Evolutionary conservation across 352 stramenopile genomes (phyloP).

Genomic region (Plasmopara viticola): DNA sequence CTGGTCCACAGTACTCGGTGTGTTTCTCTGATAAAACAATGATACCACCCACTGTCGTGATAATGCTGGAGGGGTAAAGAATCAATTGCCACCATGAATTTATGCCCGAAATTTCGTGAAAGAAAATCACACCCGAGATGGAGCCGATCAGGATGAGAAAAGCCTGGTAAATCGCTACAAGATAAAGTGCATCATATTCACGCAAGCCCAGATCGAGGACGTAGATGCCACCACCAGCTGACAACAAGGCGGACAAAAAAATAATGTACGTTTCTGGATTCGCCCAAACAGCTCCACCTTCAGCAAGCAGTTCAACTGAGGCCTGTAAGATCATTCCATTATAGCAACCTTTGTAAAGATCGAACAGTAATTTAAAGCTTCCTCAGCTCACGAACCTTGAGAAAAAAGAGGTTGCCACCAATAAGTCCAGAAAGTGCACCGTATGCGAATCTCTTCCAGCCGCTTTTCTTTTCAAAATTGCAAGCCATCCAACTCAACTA

Average conservation of each 20-base stretch:
- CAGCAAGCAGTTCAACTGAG: conserved; percentile 70
- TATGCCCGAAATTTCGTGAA: conserved; percentile 81
- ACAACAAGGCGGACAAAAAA: conserved; percentile 50
- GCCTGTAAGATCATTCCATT: conserved; percentile 30
- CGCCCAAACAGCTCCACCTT: conserved; percentile 64
- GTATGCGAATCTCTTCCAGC: conserved; percentile 74
- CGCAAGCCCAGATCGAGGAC: conserved; percentile 65
- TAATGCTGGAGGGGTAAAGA: conserved; percentile 72
- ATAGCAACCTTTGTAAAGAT: neutral
- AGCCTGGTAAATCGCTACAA: conserved; percentile 81
- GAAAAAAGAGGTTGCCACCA: conserved; percentile 82
- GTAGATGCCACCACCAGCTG: conserved; percentile 73
- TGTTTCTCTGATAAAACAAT: conserved; percentile 81
- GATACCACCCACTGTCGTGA: conserved; percentile 71
- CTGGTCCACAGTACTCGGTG: conserved; percentile 41
- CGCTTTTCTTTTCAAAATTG: conserved; percentile 53
- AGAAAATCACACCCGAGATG: conserved; percentile 83
- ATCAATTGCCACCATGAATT: conserved; percentile 73
- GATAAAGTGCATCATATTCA: conserved; percentile 83
- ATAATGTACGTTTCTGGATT: conserved; percentile 72
- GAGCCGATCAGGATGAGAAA: conserved; percentile 83
- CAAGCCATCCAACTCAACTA: conserved; percentile 75
- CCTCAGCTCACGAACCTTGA: conserved; percentile 48
- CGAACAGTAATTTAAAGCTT: neutral
- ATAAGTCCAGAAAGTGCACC: conserved; percentile 72